Percentiles rank a stretch among this genome's conserved stretches.
Evolutionary conservation across 306 rosid genomes (phyloP).

Genomic region (Notholithocarpus densiflorus): DNA sequence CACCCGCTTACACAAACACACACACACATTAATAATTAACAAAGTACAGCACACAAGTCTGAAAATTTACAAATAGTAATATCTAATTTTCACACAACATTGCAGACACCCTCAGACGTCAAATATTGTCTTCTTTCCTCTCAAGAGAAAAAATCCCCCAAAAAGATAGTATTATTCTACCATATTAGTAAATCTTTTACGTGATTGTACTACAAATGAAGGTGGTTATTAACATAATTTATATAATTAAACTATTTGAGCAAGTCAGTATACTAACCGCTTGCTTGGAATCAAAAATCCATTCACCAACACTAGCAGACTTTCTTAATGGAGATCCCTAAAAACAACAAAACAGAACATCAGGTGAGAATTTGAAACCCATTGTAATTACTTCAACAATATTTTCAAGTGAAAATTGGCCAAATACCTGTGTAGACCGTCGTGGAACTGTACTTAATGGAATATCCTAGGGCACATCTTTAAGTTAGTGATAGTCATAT

Average conservation of each 20-base stretch:
- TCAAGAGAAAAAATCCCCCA: constrained; percentile 3
- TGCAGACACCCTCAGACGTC: background rate
- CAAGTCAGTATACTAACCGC: constrained; percentile 48
- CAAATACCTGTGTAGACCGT: constrained; percentile 83
- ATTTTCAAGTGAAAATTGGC: constrained; percentile 20
- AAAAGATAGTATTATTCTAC: background rate
- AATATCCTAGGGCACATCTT: constrained; percentile 67
- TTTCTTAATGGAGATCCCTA: constrained; percentile 83
- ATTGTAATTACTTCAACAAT: constrained; percentile 1
- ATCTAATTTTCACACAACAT: background rate
- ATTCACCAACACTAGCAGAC: constrained; percentile 97
- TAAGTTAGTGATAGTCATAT: constrained; percentile 41
- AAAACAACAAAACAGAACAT: constrained; percentile 33
- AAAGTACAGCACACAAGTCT: background rate
- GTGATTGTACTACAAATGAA: background rate
- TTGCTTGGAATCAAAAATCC: constrained; percentile 81
- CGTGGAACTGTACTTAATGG: constrained; percentile 86
- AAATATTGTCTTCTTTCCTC: background rate
- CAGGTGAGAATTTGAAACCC: constrained; percentile 11
- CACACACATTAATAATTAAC: background rate
- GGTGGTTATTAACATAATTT: background rate
- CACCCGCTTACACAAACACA: background rate
- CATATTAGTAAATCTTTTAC: background rate
- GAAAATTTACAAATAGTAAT: background rate
- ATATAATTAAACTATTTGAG: background rate